These are phyloP conservation scores for Tolypocladium endophyticum DNA, from an alignment of 2,329 filamentous ascomycete species.

Conservation along the genomic window DNA sequence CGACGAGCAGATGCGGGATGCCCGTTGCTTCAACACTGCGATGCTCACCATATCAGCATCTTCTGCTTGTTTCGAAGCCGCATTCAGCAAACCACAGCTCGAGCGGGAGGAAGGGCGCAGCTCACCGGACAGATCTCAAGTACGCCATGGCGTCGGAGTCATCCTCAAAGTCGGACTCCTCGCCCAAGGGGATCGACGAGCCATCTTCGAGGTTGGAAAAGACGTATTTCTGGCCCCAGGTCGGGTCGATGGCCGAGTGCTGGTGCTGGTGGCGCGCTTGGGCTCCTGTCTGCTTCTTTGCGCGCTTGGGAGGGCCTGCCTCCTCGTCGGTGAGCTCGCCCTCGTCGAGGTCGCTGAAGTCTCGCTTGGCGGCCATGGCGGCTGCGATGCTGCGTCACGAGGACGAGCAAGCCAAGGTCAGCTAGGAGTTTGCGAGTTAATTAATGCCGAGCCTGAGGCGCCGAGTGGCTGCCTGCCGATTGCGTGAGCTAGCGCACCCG, in stretches of 20 bases:
- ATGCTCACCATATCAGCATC: slow-evolving; percentile 41
- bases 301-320: slow-evolving; percentile 13
- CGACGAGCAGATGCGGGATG: slow-evolving; percentile 63
- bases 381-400: not conserved
- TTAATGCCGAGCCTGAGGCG: not conserved
- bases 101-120: not conserved
- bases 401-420: not conserved
- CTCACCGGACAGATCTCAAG: slow-evolving; percentile 60
- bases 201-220: slow-evolving; percentile 51
- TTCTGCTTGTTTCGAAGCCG: not conserved
- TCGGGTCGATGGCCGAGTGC: slow-evolving; percentile 44
- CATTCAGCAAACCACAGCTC: not conserved
- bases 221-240: slow-evolving; percentile 62
- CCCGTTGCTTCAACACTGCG: slow-evolving; percentile 62
- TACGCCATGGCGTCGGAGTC: slow-evolving; percentile 60
- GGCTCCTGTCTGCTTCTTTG: slow-evolving; percentile 10
- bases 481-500: not conserved
- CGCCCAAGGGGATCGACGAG: slow-evolving; percentile 34
- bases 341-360: slow-evolving; percentile 18
- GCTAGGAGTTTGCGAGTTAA: not conserved
- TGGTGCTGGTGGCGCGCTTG: slow-evolving; percentile 30
- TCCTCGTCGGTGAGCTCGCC: slow-evolving; percentile 15
- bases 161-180: slow-evolving; percentile 57
- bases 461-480: not conserved
- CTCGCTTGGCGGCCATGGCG: slow-evolving; percentile 25